A percentile compares a stretch with the other conserved stretches of the same genome.
Conservation (phyloP, 2,329 filamentous ascomycete genomes). For the Tolypocladium paradoxum region DNA sequence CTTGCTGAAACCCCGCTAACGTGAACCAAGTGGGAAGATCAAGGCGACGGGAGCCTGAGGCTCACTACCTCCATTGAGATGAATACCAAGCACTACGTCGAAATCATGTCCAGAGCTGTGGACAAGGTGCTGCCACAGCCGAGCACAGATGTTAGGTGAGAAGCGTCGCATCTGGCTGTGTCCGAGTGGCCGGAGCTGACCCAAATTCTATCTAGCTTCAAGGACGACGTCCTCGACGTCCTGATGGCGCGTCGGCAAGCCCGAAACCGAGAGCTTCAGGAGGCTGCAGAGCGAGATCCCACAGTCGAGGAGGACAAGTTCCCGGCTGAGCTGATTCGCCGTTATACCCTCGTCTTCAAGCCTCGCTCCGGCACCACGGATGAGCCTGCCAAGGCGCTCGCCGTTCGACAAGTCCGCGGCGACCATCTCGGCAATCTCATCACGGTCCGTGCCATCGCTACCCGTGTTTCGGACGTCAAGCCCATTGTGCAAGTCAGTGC, state of each 20-base stretch:
- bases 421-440: constrained; percentile 91
- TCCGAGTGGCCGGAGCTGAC: not conserved
- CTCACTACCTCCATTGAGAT: constrained; percentile 76
- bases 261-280: constrained; percentile 67
- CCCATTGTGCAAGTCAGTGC: constrained; percentile 95
- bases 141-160: constrained; percentile 64
- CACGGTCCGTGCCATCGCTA: constrained; percentile 87
- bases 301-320: constrained; percentile 66
- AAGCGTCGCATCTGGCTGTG: not conserved
- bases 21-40: constrained; percentile 57
- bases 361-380: constrained; percentile 66
- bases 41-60: constrained; percentile 55
- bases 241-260: constrained; percentile 86
- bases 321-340: constrained; percentile 79
- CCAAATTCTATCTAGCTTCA: constrained; percentile 52
- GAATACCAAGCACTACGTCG: constrained; percentile 93
- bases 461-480: constrained; percentile 94
- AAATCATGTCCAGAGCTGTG: constrained; percentile 78
- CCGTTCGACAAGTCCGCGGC: constrained; percentile 87
- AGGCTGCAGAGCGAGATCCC: constrained; percentile 57
- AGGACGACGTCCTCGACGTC: constrained; percentile 93
- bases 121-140: constrained; percentile 78
- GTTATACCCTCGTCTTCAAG: constrained; percentile 95
- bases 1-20: not conserved
- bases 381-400: constrained; percentile 54